Base-by-base conservation (phyloP, 202 grass and related monocot genomes). In the Eragrostis tef region DNA sequence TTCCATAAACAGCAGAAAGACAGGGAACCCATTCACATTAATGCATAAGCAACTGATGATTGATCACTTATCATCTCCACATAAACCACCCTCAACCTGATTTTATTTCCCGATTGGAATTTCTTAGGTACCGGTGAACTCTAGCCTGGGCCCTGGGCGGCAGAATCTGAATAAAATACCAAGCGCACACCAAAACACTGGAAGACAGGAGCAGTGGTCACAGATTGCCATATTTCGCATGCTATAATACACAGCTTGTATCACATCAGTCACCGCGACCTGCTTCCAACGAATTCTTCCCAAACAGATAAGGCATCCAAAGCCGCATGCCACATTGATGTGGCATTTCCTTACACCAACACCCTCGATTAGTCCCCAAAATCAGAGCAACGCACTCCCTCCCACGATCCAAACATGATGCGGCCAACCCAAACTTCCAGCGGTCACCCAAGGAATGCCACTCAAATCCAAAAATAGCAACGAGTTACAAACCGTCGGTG, bases 401-500 rank as follows among this genome's bases (percentile, higher is more conserved):
- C 31, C 67, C 67, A 9, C 26, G 44, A 5, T 52, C 56, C 47
- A 21, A n/a, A 57, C 17, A 47, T 19, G 34, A 62, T 64, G 11
- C 24, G 12, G 46, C 9, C 42, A 45, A 29, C 9, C 22, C 22
- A 9, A 29, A 9, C 49, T 4, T 22, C 20, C 15, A 27, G 42
- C 2, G 17, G 34, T 29, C 6, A 77, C 15, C 14, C 15, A n/a
- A 15, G 14, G 60, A 50, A 21, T 2, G 10, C 11, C 26, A 65
- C 3, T 60, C 75, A 64, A 78, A 75, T 22, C 34, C 12, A 44
- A 75, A 74, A 75, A 49, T 59, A 59, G 52, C 52, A 22, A 59
- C 11, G 13, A 44, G 36, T 25, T 60, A 64, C 60, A 7, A 20
- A 78, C 75, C 75, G 31, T 65, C 75, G 6, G 17, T 36, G 60